Base-by-base conservation (phyloP, 1,139 yeast genomes). In the Meyerozyma carpophila region DNA sequence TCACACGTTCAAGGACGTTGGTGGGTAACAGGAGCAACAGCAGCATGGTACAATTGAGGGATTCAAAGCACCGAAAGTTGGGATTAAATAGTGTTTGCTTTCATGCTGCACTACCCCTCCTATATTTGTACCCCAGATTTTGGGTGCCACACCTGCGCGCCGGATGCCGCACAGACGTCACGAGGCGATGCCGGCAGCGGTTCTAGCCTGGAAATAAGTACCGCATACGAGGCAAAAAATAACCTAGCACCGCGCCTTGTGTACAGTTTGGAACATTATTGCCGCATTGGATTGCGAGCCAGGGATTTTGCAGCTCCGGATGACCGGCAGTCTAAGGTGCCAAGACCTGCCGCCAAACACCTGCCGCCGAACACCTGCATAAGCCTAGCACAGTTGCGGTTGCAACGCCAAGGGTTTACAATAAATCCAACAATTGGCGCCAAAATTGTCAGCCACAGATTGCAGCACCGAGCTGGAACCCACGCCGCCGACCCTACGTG, bases 1-100 rank as follows among this genome's bases (percentile, higher is more conserved):
- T 43, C 26, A 57, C 40, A 13, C 43, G 14, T 2, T 41, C 42
- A 18, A 52, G 47, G 8, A 54, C 39, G 27, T 52, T 55, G 8
- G 39, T 39, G 3, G 56, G 56, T 21, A 54, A 25, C 29, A 32
- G 28, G 20, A 13, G 8, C 11, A 34, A 18, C 37, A 21, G 26
- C n/a, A 9, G 3, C 37, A 34, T 34, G 16, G 26, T 8, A 14
- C 16, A 32, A 13, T 13, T 8, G 20, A 11, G 20, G 20, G 14
- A 14, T 8, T n/a, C n/a, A 13, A 11, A 16, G 4, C 36, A 32
- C 18, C 6, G 24, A 21, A 21, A 21, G 24, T 21, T 21, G 24
- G 24, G 24, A 21, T 21, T 21, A 32, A 34, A 34, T 20, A 21
- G 5, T 34, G 13, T 34, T 13, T 21, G 37, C n/a, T 31, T 31